Evolutionary conservation across 1,284 basidiomycete species (phyloP).

Genomic region (Ustilago lituana): DNA sequence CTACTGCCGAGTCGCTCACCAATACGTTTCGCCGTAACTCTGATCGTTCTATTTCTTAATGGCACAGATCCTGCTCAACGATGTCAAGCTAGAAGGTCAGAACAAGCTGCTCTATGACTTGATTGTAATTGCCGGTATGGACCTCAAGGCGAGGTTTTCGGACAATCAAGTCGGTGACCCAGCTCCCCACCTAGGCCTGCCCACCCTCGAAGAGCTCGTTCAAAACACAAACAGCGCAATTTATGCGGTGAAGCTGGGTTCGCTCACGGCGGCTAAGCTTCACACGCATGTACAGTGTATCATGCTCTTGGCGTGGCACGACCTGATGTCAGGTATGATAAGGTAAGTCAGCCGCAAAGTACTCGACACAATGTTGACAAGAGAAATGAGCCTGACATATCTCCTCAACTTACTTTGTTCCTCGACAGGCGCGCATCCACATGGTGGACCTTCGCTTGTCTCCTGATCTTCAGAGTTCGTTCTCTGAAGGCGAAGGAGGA

Average conservation of each 20-base stretch:
- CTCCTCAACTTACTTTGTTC: neutral
- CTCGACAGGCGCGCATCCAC: slow-evolving; percentile 19
- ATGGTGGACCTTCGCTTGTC: slow-evolving; percentile 21
- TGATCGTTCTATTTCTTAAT: too few species aligned
- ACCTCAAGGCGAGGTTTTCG: neutral
- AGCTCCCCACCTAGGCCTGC: too few species aligned
- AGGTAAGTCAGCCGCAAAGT: slow-evolving; percentile 15
- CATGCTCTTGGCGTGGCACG: slow-evolving; percentile 45
- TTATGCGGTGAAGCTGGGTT: slow-evolving; percentile 4
- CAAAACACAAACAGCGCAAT: neutral
- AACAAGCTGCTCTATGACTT: slow-evolving; percentile 13
- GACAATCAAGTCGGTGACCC: neutral
- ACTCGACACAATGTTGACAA: too few species aligned
- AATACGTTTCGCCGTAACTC: too few species aligned
- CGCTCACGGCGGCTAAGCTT: slow-evolving; percentile 2
- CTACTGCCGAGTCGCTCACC: too few species aligned
- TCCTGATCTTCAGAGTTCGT: slow-evolving; percentile 5
- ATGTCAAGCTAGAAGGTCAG: neutral
- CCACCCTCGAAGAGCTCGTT: slow-evolving; percentile 1
- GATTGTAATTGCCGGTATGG: slow-evolving; percentile 18
- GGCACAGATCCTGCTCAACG: slow-evolving; percentile 7
- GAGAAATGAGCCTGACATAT: too few species aligned
- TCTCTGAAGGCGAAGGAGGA: slow-evolving; percentile 5
- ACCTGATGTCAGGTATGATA: slow-evolving; percentile 16
- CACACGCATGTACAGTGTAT: slow-evolving; percentile 17